Conservation (phyloP, 169 alveolate species). For the Plasmodium sp. region DNA sequence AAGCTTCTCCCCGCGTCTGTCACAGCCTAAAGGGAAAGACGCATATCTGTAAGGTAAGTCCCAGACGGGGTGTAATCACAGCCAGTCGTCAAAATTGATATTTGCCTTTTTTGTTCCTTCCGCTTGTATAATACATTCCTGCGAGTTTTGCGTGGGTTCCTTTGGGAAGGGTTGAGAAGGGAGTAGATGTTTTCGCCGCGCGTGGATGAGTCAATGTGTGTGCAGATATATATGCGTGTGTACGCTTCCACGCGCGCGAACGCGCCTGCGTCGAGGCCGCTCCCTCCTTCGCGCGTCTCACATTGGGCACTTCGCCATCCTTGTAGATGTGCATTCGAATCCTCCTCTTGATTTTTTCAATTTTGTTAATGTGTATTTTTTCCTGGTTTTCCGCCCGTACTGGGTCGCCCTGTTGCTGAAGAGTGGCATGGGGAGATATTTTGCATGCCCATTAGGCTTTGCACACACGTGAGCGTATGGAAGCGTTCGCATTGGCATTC, state of each 20-base stretch:
- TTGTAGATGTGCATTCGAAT: slow-evolving; percentile 36
- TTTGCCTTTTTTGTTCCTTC: slow-evolving; percentile 4
- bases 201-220: not conserved
- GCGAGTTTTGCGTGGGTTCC: slow-evolving; percentile 6
- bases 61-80: not conserved
- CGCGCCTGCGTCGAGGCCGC: not conserved
- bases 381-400: slow-evolving; percentile 17
- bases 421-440: not conserved
- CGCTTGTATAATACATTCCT: not conserved
- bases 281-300: not conserved
- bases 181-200: not conserved
- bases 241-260: not conserved
- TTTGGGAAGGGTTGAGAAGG: not conserved
- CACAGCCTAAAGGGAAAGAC: not conserved
- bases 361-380: slow-evolving; percentile 29
- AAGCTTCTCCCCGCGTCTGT: not conserved
- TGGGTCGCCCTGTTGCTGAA: not conserved
- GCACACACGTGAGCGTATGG: not conserved
- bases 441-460: not conserved
- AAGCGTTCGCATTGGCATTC: not conserved
- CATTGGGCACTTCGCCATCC: slow-evolving; percentile 13
- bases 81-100: slow-evolving; percentile 61
- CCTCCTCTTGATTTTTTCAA: slow-evolving; percentile 47
- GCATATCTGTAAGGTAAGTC: not conserved
- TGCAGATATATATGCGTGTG: not conserved